Conservation (phyloP, 139 green algal species). For the Yamagishiella unicocca region DNA sequence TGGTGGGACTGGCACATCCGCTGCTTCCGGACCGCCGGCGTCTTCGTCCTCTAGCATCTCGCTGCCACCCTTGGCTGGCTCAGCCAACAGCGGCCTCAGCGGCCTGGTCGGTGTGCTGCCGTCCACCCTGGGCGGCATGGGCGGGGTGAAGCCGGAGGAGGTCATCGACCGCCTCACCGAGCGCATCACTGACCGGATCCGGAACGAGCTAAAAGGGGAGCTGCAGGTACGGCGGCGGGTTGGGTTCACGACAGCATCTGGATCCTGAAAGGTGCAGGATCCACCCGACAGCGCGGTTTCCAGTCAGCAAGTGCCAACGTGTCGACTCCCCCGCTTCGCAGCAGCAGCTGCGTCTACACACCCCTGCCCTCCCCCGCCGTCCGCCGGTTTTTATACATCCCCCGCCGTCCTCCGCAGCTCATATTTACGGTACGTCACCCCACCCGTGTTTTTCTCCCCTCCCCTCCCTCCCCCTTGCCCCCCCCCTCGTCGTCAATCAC, state of each 20-base stretch:
- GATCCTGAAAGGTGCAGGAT: too few species aligned
- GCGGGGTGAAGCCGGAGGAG: constrained; percentile 51
- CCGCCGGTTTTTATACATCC: too few species aligned
- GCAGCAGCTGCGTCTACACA: too few species aligned
- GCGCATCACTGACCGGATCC: constrained; percentile 59
- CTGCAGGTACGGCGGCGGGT: constrained; percentile 51
- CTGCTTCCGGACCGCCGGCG: background rate
- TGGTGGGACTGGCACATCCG: background rate
- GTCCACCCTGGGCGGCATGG: constrained; percentile 12
- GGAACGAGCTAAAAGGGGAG: constrained; percentile 58
- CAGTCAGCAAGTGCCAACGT: too few species aligned
- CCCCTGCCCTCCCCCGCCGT: too few species aligned
- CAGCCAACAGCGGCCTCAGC: background rate
- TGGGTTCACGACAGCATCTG: too few species aligned
- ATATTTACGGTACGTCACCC: background rate
- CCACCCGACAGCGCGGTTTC: too few species aligned
- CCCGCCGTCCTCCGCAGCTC: too few species aligned
- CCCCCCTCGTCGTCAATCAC: background rate
- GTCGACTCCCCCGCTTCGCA: too few species aligned
- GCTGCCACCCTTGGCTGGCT: background rate
- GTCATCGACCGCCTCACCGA: constrained; percentile 65
- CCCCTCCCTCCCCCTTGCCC: background rate
- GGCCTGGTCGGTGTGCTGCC: constrained; percentile 10
- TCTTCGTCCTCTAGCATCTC: background rate
- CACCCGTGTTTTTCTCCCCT: background rate